A percentile compares a stretch with the other conserved stretches of the same genome.
phyloP scores from a whole-genome alignment of 202 grass and related monocot genomes.

The Setaria viridis region DNA sequence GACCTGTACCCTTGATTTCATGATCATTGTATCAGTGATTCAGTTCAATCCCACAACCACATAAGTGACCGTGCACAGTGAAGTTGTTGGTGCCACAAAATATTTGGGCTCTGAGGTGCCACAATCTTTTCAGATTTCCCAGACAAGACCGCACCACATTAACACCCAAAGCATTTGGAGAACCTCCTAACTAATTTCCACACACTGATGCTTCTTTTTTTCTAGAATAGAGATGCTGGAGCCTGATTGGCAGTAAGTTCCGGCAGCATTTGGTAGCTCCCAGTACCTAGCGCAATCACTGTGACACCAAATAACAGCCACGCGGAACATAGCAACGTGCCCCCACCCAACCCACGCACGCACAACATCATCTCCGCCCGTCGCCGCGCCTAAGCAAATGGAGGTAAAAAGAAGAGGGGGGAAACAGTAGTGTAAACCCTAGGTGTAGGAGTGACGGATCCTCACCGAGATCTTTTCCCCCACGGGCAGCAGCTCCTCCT shows the following conservation, averaged over 20 bases:
- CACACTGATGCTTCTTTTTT: background rate
- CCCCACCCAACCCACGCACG: background rate
- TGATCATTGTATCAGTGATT: background rate
- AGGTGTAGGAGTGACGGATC: background rate
- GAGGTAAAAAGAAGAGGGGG: background rate
- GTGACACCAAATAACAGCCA: background rate
- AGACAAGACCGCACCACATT: background rate
- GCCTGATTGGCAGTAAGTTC: too few relatives aligned
- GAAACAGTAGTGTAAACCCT: background rate
- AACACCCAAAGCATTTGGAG: background rate
- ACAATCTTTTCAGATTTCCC: background rate
- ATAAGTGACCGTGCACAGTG: background rate
- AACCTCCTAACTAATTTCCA: background rate
- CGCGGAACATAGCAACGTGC: background rate
- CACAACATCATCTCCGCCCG: background rate
- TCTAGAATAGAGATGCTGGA: background rate
- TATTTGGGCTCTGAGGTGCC: too few relatives aligned
- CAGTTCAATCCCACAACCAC: background rate
- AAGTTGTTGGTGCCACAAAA: too few relatives aligned
- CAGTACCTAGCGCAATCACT: background rate
- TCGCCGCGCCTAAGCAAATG: background rate
- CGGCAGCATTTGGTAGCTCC: too few relatives aligned
- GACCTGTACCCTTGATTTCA: background rate
- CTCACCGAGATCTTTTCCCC: conserved; percentile 79
- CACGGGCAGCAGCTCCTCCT: conserved; percentile 63